Evolutionary conservation across 2,329 filamentous ascomycete species (phyloP).

Genomic region (Claviceps pazoutovae): DNA sequence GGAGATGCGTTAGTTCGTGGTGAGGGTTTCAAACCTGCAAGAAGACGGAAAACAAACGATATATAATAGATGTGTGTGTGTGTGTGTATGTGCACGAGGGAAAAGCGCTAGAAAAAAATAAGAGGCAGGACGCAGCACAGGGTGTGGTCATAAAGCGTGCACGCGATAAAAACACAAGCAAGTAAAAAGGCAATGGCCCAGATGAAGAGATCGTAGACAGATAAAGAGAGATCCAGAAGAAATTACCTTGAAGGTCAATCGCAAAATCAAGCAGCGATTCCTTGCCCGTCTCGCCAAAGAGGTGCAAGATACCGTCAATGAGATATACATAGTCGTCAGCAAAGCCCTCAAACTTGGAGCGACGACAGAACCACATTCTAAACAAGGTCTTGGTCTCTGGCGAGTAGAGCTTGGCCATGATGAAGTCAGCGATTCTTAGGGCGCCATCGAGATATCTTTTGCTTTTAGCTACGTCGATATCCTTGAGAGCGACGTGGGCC

Average conservation of each 20-base stretch:
- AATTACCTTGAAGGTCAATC: constrained; percentile 59
- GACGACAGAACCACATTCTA: constrained; percentile 57
- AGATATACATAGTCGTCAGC: constrained; percentile 93
- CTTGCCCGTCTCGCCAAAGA: constrained; percentile 74
- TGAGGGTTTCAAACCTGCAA: too few species aligned
- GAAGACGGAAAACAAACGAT: too few species aligned
- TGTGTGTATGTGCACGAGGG: too few species aligned
- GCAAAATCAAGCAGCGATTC: constrained; percentile 67
- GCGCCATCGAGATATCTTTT: constrained; percentile 52
- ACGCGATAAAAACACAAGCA: too few species aligned
- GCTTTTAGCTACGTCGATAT: constrained; percentile 42
- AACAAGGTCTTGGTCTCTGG: constrained; percentile 44
- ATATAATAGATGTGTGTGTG: too few species aligned
- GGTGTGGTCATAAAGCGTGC: not conserved
- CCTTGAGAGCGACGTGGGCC: constrained; percentile 52
- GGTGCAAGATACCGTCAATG: constrained; percentile 65
- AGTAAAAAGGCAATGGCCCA: too few species aligned
- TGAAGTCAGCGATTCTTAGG: constrained; percentile 54
- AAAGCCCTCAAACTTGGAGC: constrained; percentile 52
- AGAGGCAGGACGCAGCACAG: not conserved
- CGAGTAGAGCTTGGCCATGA: constrained; percentile 57
- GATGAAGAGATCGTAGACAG: too few species aligned
- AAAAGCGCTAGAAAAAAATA: too few species aligned
- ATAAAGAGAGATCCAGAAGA: too few species aligned
- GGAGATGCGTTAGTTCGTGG: constrained; percentile 4